Evolutionary conservation across 1,139 yeast species (phyloP).

Genomic region (Suhomyces choctaworum): DNA sequence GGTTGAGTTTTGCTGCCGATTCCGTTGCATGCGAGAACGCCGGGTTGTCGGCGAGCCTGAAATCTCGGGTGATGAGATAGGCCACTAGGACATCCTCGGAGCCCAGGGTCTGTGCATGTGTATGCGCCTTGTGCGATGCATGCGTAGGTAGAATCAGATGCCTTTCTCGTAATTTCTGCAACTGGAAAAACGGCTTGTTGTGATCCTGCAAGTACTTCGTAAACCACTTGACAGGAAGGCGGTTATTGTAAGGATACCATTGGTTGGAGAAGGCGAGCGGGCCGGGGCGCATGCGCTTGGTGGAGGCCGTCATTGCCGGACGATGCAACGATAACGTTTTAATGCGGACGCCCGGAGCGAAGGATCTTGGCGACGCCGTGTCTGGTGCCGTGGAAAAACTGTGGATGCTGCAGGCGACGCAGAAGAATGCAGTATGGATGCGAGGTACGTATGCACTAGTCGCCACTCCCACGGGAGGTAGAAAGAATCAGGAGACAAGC

Average conservation of each 20-base stretch:
- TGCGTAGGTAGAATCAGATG: not conserved
- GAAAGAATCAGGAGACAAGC: no score
- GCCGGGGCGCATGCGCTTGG: conserved; percentile 3
- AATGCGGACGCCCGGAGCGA: no score
- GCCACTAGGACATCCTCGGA: conserved; percentile 5
- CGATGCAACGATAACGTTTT: no score
- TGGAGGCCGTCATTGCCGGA: conserved; percentile 1
- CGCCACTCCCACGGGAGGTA: no score
- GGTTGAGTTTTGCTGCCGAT: conserved; percentile 4
- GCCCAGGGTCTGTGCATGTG: not conserved
- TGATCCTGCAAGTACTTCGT: conserved; percentile 26
- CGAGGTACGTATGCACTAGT: no score
- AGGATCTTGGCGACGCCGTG: no score
- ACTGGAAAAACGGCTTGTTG: conserved; percentile 23
- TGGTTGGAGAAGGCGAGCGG: conserved; percentile 4
- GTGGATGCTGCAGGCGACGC: no score
- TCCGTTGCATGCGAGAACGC: conserved; percentile 13
- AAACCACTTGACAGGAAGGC: conserved; percentile 12
- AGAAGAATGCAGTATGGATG: no score
- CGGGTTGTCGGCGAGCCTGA: conserved; percentile 15
- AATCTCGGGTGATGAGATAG: conserved; percentile 14
- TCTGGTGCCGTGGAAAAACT: no score
- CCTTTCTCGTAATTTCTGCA: conserved; percentile 9
- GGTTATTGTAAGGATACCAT: conserved; percentile 19
- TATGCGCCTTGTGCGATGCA: not conserved